phyloP scores from a whole-genome alignment of 1,284 basidiomycete genomes.

The Cerrena zonata region DNA sequence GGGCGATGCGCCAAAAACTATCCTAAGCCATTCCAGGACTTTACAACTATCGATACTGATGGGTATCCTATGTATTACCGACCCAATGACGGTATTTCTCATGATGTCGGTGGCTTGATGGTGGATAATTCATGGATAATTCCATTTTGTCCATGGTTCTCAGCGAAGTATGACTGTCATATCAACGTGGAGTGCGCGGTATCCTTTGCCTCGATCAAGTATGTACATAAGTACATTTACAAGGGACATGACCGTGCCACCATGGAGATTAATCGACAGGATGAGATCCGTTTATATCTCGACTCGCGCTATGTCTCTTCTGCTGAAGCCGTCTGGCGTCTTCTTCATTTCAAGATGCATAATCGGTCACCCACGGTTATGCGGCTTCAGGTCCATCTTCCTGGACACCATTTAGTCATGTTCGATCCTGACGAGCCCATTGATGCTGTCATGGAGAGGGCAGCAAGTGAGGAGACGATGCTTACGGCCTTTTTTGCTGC shows the following conservation, averaged over 20 bases:
- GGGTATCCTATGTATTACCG: conserved; percentile 35
- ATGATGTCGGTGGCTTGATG: conserved; percentile 16
- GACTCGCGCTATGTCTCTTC: conserved; percentile 30
- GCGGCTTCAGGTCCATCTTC: conserved; percentile 27
- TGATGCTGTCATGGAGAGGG: conserved; percentile 22
- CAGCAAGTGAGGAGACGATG: conserved; percentile 22
- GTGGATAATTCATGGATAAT: conserved; percentile 35
- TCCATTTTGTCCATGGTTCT: conserved; percentile 32
- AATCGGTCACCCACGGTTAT: conserved; percentile 29
- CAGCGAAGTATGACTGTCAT: conserved; percentile 35
- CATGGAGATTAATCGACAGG: conserved; percentile 28
- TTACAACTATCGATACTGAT: conserved; percentile 32
- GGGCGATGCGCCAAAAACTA: conserved; percentile 36
- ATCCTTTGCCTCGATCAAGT: conserved; percentile 34
- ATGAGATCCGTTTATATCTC: conserved; percentile 32
- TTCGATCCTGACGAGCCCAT: conserved; percentile 29
- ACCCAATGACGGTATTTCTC: conserved; percentile 28
- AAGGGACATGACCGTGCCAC: conserved; percentile 39
- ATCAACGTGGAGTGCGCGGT: conserved; percentile 40
- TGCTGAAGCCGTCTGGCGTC: conserved; percentile 32
- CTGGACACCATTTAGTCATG: conserved; percentile 28
- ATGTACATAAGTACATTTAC: conserved; percentile 43
- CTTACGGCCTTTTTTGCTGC: conserved; percentile 39
- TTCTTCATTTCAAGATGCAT: conserved; percentile 29
- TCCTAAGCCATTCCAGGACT: conserved; percentile 32